Percentiles rank a stretch among this genome's conserved stretches.
Conservation (phyloP, 2,329 filamentous ascomycete genomes). For the Dactylellina leptospora region DNA sequence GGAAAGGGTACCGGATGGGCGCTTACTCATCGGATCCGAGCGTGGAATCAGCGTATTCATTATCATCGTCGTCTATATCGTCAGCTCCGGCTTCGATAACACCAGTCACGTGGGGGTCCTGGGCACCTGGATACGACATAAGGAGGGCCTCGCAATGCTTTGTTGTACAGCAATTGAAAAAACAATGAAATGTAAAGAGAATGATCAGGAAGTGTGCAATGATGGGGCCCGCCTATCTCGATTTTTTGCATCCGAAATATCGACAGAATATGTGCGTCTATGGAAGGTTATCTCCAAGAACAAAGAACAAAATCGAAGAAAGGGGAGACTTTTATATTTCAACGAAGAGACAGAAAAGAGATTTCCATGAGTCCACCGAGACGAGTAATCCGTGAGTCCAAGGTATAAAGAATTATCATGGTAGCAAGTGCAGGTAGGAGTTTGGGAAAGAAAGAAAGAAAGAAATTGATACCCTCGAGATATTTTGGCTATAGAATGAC, state of each 20-base stretch:
- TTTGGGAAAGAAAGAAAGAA: conserved; percentile 16
- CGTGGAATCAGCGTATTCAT: conserved; percentile 51
- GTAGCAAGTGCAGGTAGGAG: conserved; percentile 36
- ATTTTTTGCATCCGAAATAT: conserved; percentile 7
- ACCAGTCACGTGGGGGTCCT: conserved; percentile 52
- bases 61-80: conserved; percentile 51
- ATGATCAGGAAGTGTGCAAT: neutral
- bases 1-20: neutral
- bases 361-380: conserved; percentile 33
- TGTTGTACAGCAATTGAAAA: conserved; percentile 12
- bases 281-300: conserved; percentile 6
- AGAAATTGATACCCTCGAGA: conserved; percentile 14
- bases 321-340: conserved; percentile 42
- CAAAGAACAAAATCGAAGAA: conserved; percentile 18
- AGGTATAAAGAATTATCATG: conserved; percentile 48
- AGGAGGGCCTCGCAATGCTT: conserved; percentile 32
- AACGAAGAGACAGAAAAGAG: conserved; percentile 8
- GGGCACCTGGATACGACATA: conserved; percentile 52
- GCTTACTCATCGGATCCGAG: conserved; percentile 52
- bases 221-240: conserved; percentile 27
- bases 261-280: conserved; percentile 25
- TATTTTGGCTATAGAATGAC: conserved; percentile 48
- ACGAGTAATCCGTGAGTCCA: conserved; percentile 45
- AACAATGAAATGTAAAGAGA: conserved; percentile 27
- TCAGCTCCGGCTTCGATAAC: conserved; percentile 52